phyloP scores from a whole-genome alignment of 2,329 filamentous ascomycete genomes.

The Cladosporium halotolerans region DNA sequence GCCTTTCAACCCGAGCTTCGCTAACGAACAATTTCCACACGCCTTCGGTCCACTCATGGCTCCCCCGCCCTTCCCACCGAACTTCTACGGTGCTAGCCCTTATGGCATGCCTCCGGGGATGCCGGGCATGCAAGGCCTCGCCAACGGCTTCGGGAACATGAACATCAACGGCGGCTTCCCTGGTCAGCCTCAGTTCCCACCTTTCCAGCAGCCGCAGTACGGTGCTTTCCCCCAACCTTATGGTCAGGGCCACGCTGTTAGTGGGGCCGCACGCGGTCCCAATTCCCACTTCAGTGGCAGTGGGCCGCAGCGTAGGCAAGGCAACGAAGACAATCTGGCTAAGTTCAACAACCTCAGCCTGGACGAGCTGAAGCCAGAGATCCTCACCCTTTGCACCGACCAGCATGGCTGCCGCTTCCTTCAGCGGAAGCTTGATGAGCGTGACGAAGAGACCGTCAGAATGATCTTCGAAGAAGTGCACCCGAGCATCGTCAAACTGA shows the following conservation, averaged over 20 bases:
- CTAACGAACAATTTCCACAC: constrained; percentile 29
- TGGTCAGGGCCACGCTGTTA: constrained; percentile 36
- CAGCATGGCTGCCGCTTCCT: constrained; percentile 96
- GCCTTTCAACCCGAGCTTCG: constrained; percentile 58
- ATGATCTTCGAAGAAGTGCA: constrained; percentile 94
- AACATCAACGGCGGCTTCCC: constrained; percentile 42
- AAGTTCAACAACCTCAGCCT: constrained; percentile 72
- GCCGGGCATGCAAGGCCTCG: constrained; percentile 44
- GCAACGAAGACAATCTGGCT: constrained; percentile 9
- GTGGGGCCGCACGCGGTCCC: constrained; percentile 40
- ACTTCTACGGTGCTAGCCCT: constrained; percentile 1
- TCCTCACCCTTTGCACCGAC: constrained; percentile 91
- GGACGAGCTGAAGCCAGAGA: constrained; percentile 72
- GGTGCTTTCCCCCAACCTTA: constrained; percentile 45
- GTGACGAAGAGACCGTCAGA: constrained; percentile 73
- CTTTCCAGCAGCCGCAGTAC: constrained; percentile 45
- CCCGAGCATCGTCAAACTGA: constrained; percentile 88
- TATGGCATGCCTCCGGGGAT: constrained; percentile 5
- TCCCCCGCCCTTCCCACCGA: constrained; percentile 6
- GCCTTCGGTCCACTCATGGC: constrained; percentile 4
- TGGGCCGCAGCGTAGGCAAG: constrained; percentile 4
- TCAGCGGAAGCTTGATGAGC: constrained; percentile 94
- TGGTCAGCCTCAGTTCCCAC: constrained; percentile 33
- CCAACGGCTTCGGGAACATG: constrained; percentile 64
- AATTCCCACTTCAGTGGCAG: constrained; percentile 1